phyloP scores from a whole-genome alignment of 768 basidiomycete species.

The Leucosporidium creatinivorum region DNA sequence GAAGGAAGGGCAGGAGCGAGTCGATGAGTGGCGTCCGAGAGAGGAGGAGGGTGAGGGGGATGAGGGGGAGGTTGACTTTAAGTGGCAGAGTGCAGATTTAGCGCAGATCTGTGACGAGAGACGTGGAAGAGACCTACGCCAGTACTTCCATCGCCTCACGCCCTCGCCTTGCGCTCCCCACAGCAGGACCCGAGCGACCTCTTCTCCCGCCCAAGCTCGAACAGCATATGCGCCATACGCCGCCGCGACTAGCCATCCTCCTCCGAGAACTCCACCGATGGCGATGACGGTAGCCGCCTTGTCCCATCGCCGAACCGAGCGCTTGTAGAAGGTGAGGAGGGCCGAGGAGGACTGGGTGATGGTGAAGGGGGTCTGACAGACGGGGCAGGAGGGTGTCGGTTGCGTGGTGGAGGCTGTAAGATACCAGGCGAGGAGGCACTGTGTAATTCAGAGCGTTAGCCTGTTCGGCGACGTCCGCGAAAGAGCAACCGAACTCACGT shows the following conservation, averaged over 20 bases:
- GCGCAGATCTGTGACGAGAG: neutral
- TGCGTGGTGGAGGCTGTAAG: neutral
- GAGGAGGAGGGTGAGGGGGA: constrained; percentile 31
- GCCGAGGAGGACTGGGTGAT: constrained; percentile 8
- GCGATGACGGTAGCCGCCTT: constrained; percentile 10
- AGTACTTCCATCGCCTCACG: constrained; percentile 8
- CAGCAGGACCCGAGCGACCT: neutral
- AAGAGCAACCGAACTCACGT: neutral
- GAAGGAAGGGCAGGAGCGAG: constrained; percentile 37
- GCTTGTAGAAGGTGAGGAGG: constrained; percentile 6
- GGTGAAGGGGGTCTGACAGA: constrained; percentile 24
- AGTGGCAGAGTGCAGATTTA: neutral
- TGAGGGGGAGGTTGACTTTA: constrained; percentile 33
- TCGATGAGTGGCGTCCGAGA: constrained; percentile 36
- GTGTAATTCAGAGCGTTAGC: no score
- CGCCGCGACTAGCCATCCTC: constrained; percentile 24
- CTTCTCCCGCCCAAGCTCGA: constrained; percentile 13
- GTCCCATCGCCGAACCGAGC: neutral
- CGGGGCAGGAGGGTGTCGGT: constrained; percentile 26
- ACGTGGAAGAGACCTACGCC: constrained; percentile 11
- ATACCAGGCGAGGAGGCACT: constrained; percentile 33
- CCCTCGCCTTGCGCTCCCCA: constrained; percentile 15
- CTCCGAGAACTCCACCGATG: constrained; percentile 16
- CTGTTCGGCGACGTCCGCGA: neutral
- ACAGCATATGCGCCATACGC: constrained; percentile 31